Percentiles rank a stretch among this genome's conserved stretches.
phyloP scores from a whole-genome alignment of 352 stramenopile species.

The Globisporangium takayamanum region DNA sequence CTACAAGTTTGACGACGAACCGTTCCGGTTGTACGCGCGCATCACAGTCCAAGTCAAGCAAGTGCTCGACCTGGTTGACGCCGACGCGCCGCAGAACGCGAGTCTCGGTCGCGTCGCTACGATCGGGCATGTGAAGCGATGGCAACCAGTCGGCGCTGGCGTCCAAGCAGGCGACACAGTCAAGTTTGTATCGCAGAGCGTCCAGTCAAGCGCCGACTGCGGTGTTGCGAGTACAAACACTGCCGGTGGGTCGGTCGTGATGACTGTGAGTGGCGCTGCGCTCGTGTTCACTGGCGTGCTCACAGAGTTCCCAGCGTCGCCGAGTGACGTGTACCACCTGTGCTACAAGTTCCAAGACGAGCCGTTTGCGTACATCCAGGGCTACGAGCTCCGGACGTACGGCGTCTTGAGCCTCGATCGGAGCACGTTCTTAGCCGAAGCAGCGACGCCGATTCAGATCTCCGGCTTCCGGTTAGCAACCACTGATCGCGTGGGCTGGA shows the following conservation, averaged over 20 bases:
- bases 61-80: slow-evolving; percentile 38
- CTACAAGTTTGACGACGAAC: slow-evolving; percentile 61
- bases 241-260: slow-evolving; percentile 24
- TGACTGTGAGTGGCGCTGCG: slow-evolving; percentile 22
- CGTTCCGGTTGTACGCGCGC: slow-evolving; percentile 33
- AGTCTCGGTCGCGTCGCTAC: slow-evolving; percentile 31
- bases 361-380: slow-evolving; percentile 41
- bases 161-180: slow-evolving; percentile 32
- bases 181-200: slow-evolving; percentile 52
- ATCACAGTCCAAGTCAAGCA: slow-evolving; percentile 47
- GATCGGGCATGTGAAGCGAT: slow-evolving; percentile 40
- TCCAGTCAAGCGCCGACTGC: slow-evolving; percentile 40
- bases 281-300: slow-evolving; percentile 37
- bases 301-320: slow-evolving; percentile 26
- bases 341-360: slow-evolving; percentile 74
- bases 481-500: slow-evolving; percentile 50
- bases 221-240: slow-evolving; percentile 29
- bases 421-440: slow-evolving; percentile 31
- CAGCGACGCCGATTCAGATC: slow-evolving; percentile 38
- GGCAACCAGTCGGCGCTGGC: slow-evolving; percentile 41
- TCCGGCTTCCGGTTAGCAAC: slow-evolving; percentile 42
- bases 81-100: slow-evolving; percentile 20
- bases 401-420: slow-evolving; percentile 39
- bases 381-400: slow-evolving; percentile 36
- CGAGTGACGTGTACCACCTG: slow-evolving; percentile 46